These are phyloP conservation scores for Yarrowia deformans DNA, from an alignment of 805 yeast genomes.

Conservation along the genomic window DNA sequence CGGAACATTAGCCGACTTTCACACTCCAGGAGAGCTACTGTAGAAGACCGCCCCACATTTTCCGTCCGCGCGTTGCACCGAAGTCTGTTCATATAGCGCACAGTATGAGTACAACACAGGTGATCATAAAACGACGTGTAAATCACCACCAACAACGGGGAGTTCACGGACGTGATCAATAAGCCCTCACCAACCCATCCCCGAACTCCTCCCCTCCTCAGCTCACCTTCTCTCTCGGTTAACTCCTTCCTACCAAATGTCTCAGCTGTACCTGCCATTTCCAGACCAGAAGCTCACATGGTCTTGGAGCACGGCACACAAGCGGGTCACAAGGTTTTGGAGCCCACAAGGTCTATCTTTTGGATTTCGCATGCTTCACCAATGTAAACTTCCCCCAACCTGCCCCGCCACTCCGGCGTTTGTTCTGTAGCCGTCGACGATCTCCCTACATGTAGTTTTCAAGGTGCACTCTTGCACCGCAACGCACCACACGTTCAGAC, in stretches of 20 bases:
- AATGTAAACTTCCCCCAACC: conserved; percentile 12
- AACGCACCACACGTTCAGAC: no score
- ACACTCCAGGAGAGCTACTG: conserved; percentile 1
- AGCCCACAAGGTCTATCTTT: neutral
- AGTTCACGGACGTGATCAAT: no score
- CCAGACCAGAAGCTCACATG: conserved; percentile 1
- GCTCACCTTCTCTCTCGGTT: no score
- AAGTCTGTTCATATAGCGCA: neutral
- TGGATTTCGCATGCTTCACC: conserved; percentile 13
- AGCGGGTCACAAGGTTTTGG: neutral
- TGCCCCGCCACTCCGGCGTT: conserved; percentile 2
- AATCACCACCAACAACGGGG: neutral
- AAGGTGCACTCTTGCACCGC: no score
- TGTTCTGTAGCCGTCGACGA: no score
- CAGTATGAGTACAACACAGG: no score
- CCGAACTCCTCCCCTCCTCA: neutral
- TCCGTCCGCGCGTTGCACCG: neutral
- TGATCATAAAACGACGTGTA: no score
- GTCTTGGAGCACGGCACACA: conserved; percentile 6
- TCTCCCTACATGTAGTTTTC: no score
- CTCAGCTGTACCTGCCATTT: neutral
- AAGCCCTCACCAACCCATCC: neutral
- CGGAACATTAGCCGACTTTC: conserved; percentile 28
- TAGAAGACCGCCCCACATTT: conserved; percentile 17
- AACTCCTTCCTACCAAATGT: no score